phyloP scores from a whole-genome alignment of 2,329 filamentous ascomycete genomes.

The Fusarium sarcochroum region DNA sequence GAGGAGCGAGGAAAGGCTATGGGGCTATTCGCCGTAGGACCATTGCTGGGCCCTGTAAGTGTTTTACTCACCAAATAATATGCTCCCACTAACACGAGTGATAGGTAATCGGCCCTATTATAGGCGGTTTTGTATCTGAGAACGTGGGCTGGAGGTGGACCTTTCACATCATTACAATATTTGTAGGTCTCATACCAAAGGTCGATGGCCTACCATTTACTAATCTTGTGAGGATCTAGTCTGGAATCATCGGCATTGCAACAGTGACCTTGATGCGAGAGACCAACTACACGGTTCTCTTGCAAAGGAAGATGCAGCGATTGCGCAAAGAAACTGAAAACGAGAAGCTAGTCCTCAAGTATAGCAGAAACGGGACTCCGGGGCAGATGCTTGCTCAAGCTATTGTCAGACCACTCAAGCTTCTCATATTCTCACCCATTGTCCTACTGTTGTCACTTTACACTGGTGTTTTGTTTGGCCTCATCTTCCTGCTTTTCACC shows the following conservation, averaged over 20 bases:
- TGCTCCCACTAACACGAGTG: accelerated
- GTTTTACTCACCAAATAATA: accelerated
- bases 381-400: constrained; percentile 50
- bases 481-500: constrained; percentile 56
- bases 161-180: constrained; percentile 64
- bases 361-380: constrained; percentile 19
- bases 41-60: constrained; percentile 67
- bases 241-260: background rate
- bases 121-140: constrained; percentile 63
- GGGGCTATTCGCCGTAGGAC: constrained; percentile 72
- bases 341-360: constrained; percentile 27
- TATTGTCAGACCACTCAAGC: constrained; percentile 57
- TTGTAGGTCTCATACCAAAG: constrained; percentile 8
- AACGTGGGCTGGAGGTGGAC: constrained; percentile 65
- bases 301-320: constrained; percentile 7
- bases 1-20: constrained; percentile 69
- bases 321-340: constrained; percentile 36
- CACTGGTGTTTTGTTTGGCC: constrained; percentile 54
- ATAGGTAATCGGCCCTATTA: constrained; percentile 46
- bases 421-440: constrained; percentile 68
- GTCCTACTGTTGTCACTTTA: constrained; percentile 61
- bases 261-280: constrained; percentile 48
- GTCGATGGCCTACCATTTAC: accelerated
- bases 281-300: constrained; percentile 38
- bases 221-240: background rate